phyloP scores from a whole-genome alignment of 2,329 filamentous ascomycete genomes.

The Colletotrichum sp. region DNA sequence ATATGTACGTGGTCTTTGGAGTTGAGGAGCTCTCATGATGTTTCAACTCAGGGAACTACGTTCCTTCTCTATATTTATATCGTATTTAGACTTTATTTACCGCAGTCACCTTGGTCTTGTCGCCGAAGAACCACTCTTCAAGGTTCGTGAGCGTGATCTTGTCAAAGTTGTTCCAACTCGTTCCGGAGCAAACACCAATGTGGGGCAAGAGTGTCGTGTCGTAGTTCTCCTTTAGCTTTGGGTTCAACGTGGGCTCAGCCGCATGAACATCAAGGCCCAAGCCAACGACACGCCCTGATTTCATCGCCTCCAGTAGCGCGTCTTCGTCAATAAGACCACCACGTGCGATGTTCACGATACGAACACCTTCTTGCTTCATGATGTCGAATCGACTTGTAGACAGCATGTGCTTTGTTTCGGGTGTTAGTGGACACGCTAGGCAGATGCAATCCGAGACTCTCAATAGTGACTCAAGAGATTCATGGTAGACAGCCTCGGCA shows the following conservation, averaged over 20 bases:
- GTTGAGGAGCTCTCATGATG: not conserved
- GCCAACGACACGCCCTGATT: not conserved
- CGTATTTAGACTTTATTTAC: not conserved
- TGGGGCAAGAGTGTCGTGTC: not conserved
- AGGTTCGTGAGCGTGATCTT: not conserved
- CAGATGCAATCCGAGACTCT: not conserved
- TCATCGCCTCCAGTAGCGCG: not conserved
- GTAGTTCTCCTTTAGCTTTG: not conserved
- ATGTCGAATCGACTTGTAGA: not conserved
- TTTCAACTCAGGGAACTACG: not conserved
- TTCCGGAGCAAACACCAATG: not conserved
- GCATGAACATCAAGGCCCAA: not conserved
- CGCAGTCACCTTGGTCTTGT: not conserved
- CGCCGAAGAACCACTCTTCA: slow-evolving; percentile 17
- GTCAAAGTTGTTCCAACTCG: not conserved
- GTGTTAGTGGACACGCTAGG: not conserved
- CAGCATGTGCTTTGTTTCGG: not conserved
- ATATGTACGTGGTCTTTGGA: not conserved
- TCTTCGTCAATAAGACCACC: not conserved
- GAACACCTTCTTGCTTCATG: not conserved
- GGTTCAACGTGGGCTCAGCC: not conserved
- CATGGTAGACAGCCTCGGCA: not conserved
- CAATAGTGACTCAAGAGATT: not conserved
- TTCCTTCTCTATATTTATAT: not conserved
- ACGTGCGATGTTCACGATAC: not conserved